Evolutionary conservation across 352 stramenopile genomes (phyloP).

Genomic region (Pythium rishiriense): DNA sequence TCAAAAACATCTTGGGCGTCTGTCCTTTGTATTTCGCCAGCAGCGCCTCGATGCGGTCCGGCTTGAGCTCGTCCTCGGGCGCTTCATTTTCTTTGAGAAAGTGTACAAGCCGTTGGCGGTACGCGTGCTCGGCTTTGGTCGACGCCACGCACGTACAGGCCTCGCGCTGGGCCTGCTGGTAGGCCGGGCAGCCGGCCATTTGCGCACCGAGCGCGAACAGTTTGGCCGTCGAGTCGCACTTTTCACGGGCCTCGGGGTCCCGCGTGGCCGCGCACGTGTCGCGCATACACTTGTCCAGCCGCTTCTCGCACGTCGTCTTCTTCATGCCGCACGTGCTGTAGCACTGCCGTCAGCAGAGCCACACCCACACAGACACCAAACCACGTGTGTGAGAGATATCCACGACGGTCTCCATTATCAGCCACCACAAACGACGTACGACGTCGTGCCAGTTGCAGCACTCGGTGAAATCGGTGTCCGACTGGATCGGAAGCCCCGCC

Average conservation of each 20-base stretch:
- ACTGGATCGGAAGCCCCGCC: constrained; percentile 50
- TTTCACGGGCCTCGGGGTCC: constrained; percentile 25
- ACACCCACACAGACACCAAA: not conserved
- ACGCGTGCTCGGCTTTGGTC: constrained; percentile 28
- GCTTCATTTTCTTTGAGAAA: constrained; percentile 55
- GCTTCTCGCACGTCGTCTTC: constrained; percentile 68
- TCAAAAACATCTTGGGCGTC: constrained; percentile 62
- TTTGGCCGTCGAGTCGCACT: constrained; percentile 64
- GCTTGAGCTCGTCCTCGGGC: constrained; percentile 35
- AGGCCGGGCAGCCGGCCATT: constrained; percentile 71
- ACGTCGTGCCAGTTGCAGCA: constrained; percentile 85
- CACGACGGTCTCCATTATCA: no score
- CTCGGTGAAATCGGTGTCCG: constrained; percentile 49
- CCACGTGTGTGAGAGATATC: no score
- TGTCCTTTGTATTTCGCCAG: constrained; percentile 68
- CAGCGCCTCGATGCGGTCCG: constrained; percentile 46
- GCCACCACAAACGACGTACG: no score
- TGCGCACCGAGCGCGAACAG: constrained; percentile 66
- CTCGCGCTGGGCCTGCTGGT: constrained; percentile 62
- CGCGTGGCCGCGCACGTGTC: constrained; percentile 39
- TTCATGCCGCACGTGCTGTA: constrained; percentile 82
- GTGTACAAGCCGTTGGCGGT: constrained; percentile 51
- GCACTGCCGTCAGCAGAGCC: constrained; percentile 37
- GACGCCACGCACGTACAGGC: constrained; percentile 62
- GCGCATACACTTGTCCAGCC: constrained; percentile 75